These are phyloP conservation scores for Mucor irregularis DNA, from an alignment of 371 early-diverging fungal genomes.

Conservation along the genomic window DNA sequence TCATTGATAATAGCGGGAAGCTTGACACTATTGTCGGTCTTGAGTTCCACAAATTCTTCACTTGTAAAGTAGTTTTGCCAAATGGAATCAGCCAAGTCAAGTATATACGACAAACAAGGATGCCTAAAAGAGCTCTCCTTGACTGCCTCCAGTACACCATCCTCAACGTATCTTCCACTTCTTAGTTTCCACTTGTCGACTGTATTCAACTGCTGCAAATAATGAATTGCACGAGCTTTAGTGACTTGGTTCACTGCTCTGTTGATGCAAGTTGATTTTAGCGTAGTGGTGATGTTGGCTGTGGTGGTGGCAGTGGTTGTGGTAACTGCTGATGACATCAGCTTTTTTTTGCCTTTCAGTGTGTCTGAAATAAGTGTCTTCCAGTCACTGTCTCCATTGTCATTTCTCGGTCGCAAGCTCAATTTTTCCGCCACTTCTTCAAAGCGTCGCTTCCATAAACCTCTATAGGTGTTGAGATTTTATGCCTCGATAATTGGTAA, in stretches of 20 bases:
- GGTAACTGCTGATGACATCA: too few species aligned
- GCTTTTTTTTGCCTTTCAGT: slow-evolving; percentile 8
- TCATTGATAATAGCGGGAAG: slow-evolving; percentile 14
- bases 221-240: slow-evolving; percentile 1
- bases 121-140: slow-evolving; percentile 3
- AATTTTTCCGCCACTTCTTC: slow-evolving; percentile 1
- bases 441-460: slow-evolving; percentile 6
- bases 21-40: slow-evolving; percentile 1
- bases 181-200: slow-evolving; percentile 6
- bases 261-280: background rate
- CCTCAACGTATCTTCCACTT: slow-evolving; percentile 10
- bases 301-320: slow-evolving; percentile 2
- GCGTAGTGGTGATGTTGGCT: too few species aligned
- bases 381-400: slow-evolving; percentile 4
- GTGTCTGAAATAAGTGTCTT: slow-evolving; percentile 3
- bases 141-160: slow-evolving; percentile 3
- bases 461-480: slow-evolving; percentile 3
- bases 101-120: slow-evolving; percentile 9
- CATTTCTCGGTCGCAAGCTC: slow-evolving; percentile 5
- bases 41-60: slow-evolving; percentile 12
- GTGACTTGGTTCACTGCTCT: background rate
- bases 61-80: slow-evolving; percentile 13
- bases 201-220: background rate
- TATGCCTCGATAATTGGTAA: slow-evolving; percentile 6
- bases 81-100: slow-evolving; percentile 8